A percentile compares a stretch with the other conserved stretches of the same genome.
Evolutionary conservation across 2,329 filamentous ascomycete species (phyloP).

Genomic region (Metarhizium anisopliae): DNA sequence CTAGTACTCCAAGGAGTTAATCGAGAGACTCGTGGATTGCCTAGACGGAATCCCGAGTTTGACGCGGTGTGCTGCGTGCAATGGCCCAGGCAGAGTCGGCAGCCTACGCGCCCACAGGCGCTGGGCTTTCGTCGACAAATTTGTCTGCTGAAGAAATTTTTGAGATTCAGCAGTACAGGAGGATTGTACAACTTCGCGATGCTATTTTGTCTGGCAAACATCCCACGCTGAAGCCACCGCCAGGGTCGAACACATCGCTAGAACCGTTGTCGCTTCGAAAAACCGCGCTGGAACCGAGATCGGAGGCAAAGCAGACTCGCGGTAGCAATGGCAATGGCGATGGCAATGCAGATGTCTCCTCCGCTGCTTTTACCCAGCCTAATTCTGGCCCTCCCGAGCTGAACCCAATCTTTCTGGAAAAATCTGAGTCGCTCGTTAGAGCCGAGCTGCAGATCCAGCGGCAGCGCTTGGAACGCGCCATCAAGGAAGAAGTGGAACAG

Average conservation of each 20-base stretch:
- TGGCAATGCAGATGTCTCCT: not conserved
- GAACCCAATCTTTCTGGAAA: conserved; percentile 75
- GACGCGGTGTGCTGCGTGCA: not conserved
- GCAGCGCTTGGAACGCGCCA: conserved; percentile 65
- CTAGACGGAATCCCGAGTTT: not conserved
- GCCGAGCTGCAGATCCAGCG: conserved; percentile 75
- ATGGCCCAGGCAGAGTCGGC: conserved; percentile 5
- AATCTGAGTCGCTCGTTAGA: conserved; percentile 75
- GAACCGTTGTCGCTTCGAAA: conserved; percentile 5
- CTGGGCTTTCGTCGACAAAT: not conserved
- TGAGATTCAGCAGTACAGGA: conserved; percentile 63
- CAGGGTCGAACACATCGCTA: conserved; percentile 24
- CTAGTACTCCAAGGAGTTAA: not conserved
- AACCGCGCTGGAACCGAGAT: conserved; percentile 9
- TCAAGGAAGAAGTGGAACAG: conserved; percentile 72
- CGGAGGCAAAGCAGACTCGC: conserved; percentile 1
- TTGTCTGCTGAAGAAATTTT: conserved; percentile 39
- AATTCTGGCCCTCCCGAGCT: conserved; percentile 55
- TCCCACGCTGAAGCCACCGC: conserved; percentile 48
- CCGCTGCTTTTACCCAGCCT: conserved; percentile 13
- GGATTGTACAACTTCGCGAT: conserved; percentile 74
- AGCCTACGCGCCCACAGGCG: not conserved
- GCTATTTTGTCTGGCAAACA: conserved; percentile 71
- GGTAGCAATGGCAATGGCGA: not conserved
- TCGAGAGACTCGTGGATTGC: not conserved